A percentile compares a stretch with the other conserved stretches of the same genome.
Conservation (phyloP, 805 yeast genomes). For the Monosporozyma solicola region DNA sequence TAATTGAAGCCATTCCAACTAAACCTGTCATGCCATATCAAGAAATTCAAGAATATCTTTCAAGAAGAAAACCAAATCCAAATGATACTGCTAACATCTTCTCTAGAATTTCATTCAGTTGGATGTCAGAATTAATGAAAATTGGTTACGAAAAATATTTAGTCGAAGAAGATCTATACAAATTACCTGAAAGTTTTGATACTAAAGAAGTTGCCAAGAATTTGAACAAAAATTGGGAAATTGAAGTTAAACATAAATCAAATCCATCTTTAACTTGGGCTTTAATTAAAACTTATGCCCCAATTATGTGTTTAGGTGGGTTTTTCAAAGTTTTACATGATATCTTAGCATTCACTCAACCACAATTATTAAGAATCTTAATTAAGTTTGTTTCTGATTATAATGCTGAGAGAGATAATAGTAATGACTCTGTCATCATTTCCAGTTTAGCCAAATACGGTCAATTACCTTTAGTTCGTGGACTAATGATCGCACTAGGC, state of each 20-base stretch:
- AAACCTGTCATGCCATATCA: conserved; percentile 38
- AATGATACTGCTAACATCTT: conserved; percentile 49
- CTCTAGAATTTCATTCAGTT: conserved; percentile 68
- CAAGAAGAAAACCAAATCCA: conserved; percentile 29
- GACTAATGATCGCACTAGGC: conserved; percentile 62
- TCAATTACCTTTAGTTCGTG: conserved; percentile 57
- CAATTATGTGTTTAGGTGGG: conserved; percentile 61
- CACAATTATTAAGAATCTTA: conserved; percentile 63
- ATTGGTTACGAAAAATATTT: conserved; percentile 59
- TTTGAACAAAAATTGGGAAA: conserved; percentile 54
- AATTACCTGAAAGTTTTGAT: conserved; percentile 58
- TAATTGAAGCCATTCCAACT: conserved; percentile 33
- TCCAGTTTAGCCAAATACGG: neutral
- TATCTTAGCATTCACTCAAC: conserved; percentile 75
- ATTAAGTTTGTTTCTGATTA: conserved; percentile 50
- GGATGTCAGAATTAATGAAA: conserved; percentile 85
- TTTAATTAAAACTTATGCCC: conserved; percentile 63
- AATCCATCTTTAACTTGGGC: conserved; percentile 50
- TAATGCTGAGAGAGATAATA: conserved; percentile 26
- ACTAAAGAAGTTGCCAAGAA: conserved; percentile 42
- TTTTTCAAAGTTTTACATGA: conserved; percentile 68
- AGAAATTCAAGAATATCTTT: conserved; percentile 24
- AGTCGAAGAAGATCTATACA: conserved; percentile 60
- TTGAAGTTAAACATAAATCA: conserved; percentile 39
- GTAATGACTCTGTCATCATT: neutral